Base-by-base conservation (phyloP, 306 rosid species). In the Erythrophleum fordii region DNA sequence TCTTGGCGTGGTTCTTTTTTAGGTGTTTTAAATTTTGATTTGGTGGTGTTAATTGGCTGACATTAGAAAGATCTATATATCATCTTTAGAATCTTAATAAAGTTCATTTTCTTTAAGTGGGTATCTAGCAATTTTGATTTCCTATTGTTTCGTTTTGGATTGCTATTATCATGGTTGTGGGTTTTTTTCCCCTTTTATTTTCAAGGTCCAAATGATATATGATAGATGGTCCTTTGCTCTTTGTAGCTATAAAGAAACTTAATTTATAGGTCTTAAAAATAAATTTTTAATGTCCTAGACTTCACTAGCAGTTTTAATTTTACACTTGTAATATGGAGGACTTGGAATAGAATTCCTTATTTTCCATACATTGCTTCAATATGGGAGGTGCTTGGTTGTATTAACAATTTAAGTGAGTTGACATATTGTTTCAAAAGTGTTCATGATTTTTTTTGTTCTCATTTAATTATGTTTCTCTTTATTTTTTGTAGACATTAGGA, bases 401-500 rank as follows among this genome's bases (percentile, higher is more conserved):
- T 52, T 20, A 52, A 52, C 41, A 35, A 49, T 79, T 77, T 56
- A 74, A 80, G 82, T 77, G 81, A 62, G 82, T 81, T 41, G 60
- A 62, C 75, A 62, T 52, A 61, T 45, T 52, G 46, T 6, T 26
- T 28, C 1, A 48, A 14, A 10, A 68, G 26, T 45, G 26, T 22
- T 70, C 34, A 23, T 26, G 22, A 22, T n/a, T 53, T 26, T 70
- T 68, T 1, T 37, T n/a, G n/a, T n/a, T n/a, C n/a, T 53, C 8
- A 55, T 66, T 26, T 26, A 14, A 59, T 66, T 2, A 22, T 66
- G 20, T 42, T 11, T 73, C 35, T 39, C 23, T 58, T 6, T 45
- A 5, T 34, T 69, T 60, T 73, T 69, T 55, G 58, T 55, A 35
- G 49, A 26, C 58, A 62, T 69, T 25, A 44, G 41, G 73, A 61